Evolutionary conservation across 257 asterid genomes (phyloP).

Genomic region (Cynanchum wilfordii): DNA sequence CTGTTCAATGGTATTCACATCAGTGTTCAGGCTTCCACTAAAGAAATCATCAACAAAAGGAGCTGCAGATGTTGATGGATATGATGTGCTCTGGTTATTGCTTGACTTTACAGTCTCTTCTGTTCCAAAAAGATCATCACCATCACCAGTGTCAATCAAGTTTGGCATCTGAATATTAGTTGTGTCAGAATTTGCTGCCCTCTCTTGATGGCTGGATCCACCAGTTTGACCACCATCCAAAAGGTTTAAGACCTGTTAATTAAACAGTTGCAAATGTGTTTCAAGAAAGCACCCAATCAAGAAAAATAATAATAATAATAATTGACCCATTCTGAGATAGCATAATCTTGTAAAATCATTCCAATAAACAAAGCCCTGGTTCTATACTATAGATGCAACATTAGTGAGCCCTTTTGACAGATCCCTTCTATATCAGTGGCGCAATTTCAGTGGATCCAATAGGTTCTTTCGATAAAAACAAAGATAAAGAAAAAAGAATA

Average conservation of each 20-base stretch:
- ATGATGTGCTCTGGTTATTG: conserved; percentile 31
- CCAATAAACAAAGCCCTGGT: background rate
- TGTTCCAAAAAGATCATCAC: conserved; percentile 43
- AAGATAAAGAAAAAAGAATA: background rate
- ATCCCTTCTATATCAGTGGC: background rate
- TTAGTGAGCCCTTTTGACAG: background rate
- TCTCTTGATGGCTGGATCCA: conserved; percentile 35
- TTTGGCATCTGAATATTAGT: conserved; percentile 53
- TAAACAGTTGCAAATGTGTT: conserved; percentile 9
- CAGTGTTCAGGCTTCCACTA: conserved; percentile 42
- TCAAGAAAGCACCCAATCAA: background rate
- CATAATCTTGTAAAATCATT: background rate
- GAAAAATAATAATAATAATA: background rate
- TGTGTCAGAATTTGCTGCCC: conserved; percentile 40
- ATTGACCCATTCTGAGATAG: background rate
- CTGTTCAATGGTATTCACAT: conserved; percentile 33
- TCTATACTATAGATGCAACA: background rate
- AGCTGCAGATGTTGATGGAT: conserved; percentile 38
- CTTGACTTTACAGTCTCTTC: conserved; percentile 36
- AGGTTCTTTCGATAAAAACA: background rate
- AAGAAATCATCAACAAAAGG: conserved; percentile 70
- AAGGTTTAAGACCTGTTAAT: conserved; percentile 65
- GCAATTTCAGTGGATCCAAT: background rate
- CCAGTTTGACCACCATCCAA: conserved; percentile 49
- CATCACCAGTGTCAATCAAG: conserved; percentile 81